These are phyloP conservation scores for Agrocybe pediades DNA, from an alignment of 768 basidiomycete species.

Conservation along the genomic window DNA sequence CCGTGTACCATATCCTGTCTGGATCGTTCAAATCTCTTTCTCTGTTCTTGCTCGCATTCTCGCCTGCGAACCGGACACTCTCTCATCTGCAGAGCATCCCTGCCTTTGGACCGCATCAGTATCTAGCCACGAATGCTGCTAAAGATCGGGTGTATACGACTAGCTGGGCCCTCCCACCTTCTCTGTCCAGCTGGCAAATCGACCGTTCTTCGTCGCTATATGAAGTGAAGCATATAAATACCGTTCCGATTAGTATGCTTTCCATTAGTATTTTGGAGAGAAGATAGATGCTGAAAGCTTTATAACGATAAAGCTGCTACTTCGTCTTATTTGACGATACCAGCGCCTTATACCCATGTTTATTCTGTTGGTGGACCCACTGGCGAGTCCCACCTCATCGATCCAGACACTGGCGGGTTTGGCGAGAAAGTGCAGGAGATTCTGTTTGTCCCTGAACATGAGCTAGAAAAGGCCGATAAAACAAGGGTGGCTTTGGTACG, in stretches of 20 bases:
- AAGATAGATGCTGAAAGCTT: no score
- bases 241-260: conserved; percentile 43
- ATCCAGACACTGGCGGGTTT: conserved; percentile 38
- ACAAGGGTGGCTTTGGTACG: conserved; percentile 49
- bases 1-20: conserved; percentile 36
- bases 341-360: conserved; percentile 46
- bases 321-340: conserved; percentile 53
- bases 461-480: conserved; percentile 49
- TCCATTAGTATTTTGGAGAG: not conserved
- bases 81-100: conserved; percentile 41
- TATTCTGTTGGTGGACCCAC: conserved; percentile 56
- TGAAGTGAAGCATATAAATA: conserved; percentile 41
- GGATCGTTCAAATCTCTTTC: conserved; percentile 57
- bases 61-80: conserved; percentile 39
- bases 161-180: conserved; percentile 50
- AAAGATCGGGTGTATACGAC: conserved; percentile 46
- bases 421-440: conserved; percentile 46
- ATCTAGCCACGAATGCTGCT: conserved; percentile 40
- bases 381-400: conserved; percentile 46
- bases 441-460: conserved; percentile 43
- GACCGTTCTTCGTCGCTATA: conserved; percentile 25
- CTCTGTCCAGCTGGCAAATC: conserved; percentile 47
- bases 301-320: conserved; percentile 41
- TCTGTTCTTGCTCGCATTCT: conserved; percentile 51
- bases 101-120: conserved; percentile 54